phyloP scores from a whole-genome alignment of 1,139 yeast species.

The Pichia sp. region DNA sequence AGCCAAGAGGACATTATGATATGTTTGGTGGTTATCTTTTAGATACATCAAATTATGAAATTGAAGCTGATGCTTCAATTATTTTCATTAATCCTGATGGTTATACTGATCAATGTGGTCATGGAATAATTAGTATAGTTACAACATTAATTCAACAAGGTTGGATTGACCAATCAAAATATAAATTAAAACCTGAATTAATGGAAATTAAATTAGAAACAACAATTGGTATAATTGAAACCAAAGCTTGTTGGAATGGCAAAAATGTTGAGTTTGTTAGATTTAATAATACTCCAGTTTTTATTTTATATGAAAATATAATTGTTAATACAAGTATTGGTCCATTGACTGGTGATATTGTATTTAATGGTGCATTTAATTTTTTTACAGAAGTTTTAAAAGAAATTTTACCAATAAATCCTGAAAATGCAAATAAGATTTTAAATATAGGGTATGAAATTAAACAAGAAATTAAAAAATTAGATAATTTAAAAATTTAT shows the following conservation, averaged over 20 bases:
- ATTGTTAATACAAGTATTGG: slow-evolving; percentile 20
- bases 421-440: slow-evolving; percentile 18
- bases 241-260: slow-evolving; percentile 24
- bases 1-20: slow-evolving; percentile 28
- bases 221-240: slow-evolving; percentile 21
- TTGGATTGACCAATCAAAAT: slow-evolving; percentile 17
- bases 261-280: slow-evolving; percentile 21
- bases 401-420: slow-evolving; percentile 11
- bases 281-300: slow-evolving; percentile 24
- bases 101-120: slow-evolving; percentile 27
- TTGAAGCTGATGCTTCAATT: slow-evolving; percentile 22
- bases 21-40: slow-evolving; percentile 26
- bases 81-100: slow-evolving; percentile 26
- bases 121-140: slow-evolving; percentile 24
- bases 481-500: slow-evolving; percentile 13
- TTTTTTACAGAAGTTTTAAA: slow-evolving; percentile 18
- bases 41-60: slow-evolving; percentile 15
- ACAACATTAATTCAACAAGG: slow-evolving; percentile 20
- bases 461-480: slow-evolving; percentile 11
- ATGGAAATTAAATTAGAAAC: slow-evolving; percentile 20
- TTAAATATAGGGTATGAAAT: slow-evolving; percentile 21
- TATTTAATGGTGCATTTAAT: slow-evolving; percentile 26
- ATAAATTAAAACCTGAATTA: slow-evolving; percentile 19
- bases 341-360: slow-evolving; percentile 23
- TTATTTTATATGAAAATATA: slow-evolving; percentile 18